These are phyloP conservation scores for Leishmania braziliensis DNA, from an alignment of 208 protist species.

Conservation along the genomic window DNA sequence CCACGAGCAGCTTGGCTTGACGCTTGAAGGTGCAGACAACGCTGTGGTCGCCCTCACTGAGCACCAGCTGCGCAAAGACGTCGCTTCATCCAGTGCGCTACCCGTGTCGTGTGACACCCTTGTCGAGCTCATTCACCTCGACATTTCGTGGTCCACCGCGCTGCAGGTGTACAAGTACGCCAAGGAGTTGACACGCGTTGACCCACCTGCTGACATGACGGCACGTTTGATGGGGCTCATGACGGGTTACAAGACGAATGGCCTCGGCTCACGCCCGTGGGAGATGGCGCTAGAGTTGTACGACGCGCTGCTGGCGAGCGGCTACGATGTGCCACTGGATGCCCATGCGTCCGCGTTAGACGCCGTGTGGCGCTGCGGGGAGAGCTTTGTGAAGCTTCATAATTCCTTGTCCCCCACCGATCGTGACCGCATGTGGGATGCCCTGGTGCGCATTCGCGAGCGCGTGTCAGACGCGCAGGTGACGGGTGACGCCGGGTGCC, in stretches of 20 bases:
- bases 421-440: constrained; percentile 36
- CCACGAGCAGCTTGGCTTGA: constrained; percentile 49
- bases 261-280: constrained; percentile 78
- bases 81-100: constrained; percentile 22
- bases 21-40: constrained; percentile 78
- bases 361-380: constrained; percentile 79
- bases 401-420: constrained; percentile 20
- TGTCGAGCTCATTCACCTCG: constrained; percentile 67
- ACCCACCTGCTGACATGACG: constrained; percentile 67
- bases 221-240: constrained; percentile 75
- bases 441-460: constrained; percentile 36
- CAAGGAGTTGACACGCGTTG: constrained; percentile 20
- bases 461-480: constrained; percentile 37
- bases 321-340: constrained; percentile 56
- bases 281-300: constrained; percentile 60
- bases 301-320: constrained; percentile 35
- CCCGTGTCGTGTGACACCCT: constrained; percentile 40
- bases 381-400: constrained; percentile 60
- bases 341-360: constrained; percentile 78
- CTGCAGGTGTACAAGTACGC: constrained; percentile 57
- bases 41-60: constrained; percentile 51
- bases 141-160: constrained; percentile 70
- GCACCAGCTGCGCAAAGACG: constrained; percentile 47
- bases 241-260: constrained; percentile 72
- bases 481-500: constrained; percentile 73